Percentiles rank a stretch among this genome's conserved stretches.
Conservation (phyloP, 148 eudicot genomes). For the Vaccinium macrocarpon region DNA sequence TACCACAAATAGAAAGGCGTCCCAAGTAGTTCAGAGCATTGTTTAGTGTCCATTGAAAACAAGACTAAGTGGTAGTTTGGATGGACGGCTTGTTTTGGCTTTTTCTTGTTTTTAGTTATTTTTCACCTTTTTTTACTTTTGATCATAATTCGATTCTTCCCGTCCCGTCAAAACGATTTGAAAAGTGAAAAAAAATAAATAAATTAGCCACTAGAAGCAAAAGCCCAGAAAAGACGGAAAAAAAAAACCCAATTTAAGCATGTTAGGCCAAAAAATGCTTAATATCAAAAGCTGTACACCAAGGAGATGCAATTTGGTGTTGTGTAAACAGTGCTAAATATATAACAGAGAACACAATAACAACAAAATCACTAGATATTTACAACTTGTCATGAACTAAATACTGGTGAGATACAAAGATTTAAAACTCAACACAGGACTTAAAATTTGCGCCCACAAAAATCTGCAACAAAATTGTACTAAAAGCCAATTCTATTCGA, state of each 20-base stretch:
- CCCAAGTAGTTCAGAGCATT: slow-evolving; percentile 1
- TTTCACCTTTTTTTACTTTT: neutral
- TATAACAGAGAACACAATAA: neutral
- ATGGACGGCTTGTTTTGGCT: neutral
- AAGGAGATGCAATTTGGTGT: neutral
- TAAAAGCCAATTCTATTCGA: neutral
- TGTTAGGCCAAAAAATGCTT: neutral
- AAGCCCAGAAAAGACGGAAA: neutral
- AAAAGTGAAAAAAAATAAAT: neutral
- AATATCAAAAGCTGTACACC: neutral
- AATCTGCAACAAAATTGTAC: neutral
- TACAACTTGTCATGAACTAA: neutral
- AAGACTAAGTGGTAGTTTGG: neutral
- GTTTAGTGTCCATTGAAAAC: neutral
- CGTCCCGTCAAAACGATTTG: neutral
- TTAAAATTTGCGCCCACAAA: neutral
- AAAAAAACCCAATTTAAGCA: neutral
- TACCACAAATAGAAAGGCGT: neutral
- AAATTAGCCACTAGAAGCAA: neutral
- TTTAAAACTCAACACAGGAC: neutral
- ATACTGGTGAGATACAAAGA: neutral
- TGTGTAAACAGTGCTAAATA: neutral
- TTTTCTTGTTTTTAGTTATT: neutral
- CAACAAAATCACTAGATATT: neutral
- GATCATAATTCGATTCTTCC: neutral